Evolutionary conservation across 2,329 filamentous ascomycete genomes (phyloP), one percentile per base, ranked within the genome.

Genomic region (Pestalotiopsis sp.): DNA sequence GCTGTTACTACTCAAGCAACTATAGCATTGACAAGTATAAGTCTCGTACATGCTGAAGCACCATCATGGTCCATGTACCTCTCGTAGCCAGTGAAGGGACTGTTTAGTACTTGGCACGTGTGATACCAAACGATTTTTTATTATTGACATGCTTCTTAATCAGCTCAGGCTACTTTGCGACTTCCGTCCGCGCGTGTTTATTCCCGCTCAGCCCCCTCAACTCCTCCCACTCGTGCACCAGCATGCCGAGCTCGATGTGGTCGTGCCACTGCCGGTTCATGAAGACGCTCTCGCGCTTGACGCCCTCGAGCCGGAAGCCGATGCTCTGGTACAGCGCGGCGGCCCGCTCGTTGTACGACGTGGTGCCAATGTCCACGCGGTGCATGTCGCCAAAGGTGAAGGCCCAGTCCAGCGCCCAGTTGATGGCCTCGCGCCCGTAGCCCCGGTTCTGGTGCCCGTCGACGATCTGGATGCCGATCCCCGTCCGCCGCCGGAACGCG

Each of bases 401-500:
- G 0, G 81, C 81, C 80, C 84, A 86, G 27, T 83, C 78, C 3
- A 85, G 70, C 0, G 75, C 80, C 84, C 84, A 87, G 31, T 77
- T 75, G 59, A 87, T 82, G 0, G 82, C 81, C 71, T 86, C 84
- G 6, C 71, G 73, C 1, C 85, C 85, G 66, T 86, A 86, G 0
- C 85, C 83, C 23, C 77, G 71, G 0, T 77, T 75, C 66, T 84
- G 81, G 65, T 80, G 79, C 0, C 68, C 7, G 0, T 75, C 71
- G 2, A 79, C 70, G 4, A 86, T 76, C 0, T 75, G 72, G n/a
- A 85, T 75, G 0, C 78, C 80, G 9, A 86, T 75, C 9, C 49
- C 57, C n/a, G 64, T 64, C 1, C 63, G 27, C 20, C 64, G 59
- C 38, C 59, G 58, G 61, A 39, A 65, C 20, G 25, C 14, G 41